Base-by-base conservation (phyloP, 345 rosid species). In the Ceriops decandra region DNA sequence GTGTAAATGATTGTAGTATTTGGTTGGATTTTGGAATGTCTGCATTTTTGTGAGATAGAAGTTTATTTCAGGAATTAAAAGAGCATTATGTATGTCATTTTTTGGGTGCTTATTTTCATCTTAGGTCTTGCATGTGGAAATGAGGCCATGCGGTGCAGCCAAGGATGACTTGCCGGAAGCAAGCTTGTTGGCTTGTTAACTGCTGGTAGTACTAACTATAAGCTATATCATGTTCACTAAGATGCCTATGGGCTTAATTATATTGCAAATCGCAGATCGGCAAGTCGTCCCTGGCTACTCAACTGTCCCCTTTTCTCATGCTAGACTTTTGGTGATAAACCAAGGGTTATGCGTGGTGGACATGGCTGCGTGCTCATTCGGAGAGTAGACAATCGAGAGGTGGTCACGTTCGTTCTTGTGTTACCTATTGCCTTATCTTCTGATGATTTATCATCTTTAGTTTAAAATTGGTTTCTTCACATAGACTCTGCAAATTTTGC, bases 81-180 rank as follows among this genome's bases (percentile, higher is more conserved):
- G 9, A 1, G 36, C 10, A 33, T 33, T 7, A 9, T 33, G 19
- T 3, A 13, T 13, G 57, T 3, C 24, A 24, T 31, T 36, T 64
- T 20, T 19, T 19, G 10, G 33, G 7, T 33, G 59, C 59, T 56
- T 56, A 17, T 57, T 64, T 47, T 82, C 87, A 85, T 87, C 88
- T 64, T 46, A 69, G 74, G 78, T 80, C 86, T 85, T 82, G 85
- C 89, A 82, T 87, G 92, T 59, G 85, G 66, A 67, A 72, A 76
- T 59, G 82, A 81, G 88, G 74, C 30, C 20, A 61, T 62, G 81
- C 74, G 68, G 72, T 76, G 79, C 80, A 88, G 93, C 90, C 90
- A 88, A 88, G 93, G 90, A 88, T 88, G 93, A 88, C 90, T 88
- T 88, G 90, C 93, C 93, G 93, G 80, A 62, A 32, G 35, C 4